Percentiles rank a stretch among this genome's conserved stretches.
These are phyloP conservation scores for Ceratocystis lukuohia DNA, from an alignment of 2,329 filamentous ascomycete genomes.

Conservation along the genomic window DNA sequence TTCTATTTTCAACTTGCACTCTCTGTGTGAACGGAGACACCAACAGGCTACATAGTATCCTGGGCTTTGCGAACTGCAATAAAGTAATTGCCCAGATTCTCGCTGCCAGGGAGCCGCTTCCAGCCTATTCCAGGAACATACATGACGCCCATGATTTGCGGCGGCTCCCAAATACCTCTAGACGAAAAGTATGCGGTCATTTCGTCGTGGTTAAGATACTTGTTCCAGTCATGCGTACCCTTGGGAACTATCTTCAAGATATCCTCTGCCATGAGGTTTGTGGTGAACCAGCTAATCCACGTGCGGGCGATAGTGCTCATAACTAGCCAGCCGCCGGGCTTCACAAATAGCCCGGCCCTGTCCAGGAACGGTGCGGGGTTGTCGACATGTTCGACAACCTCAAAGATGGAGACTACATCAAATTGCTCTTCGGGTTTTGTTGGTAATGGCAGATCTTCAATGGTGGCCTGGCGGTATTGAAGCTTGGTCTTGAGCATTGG, in stretches of 20 bases:
- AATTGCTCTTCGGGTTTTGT: slow-evolving; percentile 35
- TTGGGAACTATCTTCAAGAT: slow-evolving; percentile 73
- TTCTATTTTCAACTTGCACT: neutral
- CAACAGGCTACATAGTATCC: neutral
- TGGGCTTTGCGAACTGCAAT: slow-evolving; percentile 55
- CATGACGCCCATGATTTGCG: slow-evolving; percentile 62
- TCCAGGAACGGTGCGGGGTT: slow-evolving; percentile 61
- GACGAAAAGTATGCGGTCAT: slow-evolving; percentile 43
- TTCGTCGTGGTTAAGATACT: slow-evolving; percentile 85
- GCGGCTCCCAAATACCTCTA: slow-evolving; percentile 45
- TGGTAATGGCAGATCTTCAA: slow-evolving; percentile 52
- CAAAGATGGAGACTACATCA: slow-evolving; percentile 79
- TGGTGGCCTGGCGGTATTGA: slow-evolving; percentile 58
- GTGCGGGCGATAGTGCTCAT: slow-evolving; percentile 86
- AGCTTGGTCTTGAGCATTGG: slow-evolving; percentile 52
- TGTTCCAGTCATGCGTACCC: slow-evolving; percentile 91
- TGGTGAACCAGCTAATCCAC: slow-evolving; percentile 79
- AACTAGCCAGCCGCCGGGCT: slow-evolving; percentile 84
- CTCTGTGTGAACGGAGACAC: neutral
- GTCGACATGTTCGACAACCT: slow-evolving; percentile 88
- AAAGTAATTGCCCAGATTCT: slow-evolving; percentile 90
- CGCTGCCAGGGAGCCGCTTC: slow-evolving; percentile 68
- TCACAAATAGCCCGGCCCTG: slow-evolving; percentile 59
- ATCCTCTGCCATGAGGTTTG: slow-evolving; percentile 84
- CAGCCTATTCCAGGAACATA: slow-evolving; percentile 87